Evolutionary conservation across 768 basidiomycete genomes (phyloP).

Genomic region (Boletus edulis): DNA sequence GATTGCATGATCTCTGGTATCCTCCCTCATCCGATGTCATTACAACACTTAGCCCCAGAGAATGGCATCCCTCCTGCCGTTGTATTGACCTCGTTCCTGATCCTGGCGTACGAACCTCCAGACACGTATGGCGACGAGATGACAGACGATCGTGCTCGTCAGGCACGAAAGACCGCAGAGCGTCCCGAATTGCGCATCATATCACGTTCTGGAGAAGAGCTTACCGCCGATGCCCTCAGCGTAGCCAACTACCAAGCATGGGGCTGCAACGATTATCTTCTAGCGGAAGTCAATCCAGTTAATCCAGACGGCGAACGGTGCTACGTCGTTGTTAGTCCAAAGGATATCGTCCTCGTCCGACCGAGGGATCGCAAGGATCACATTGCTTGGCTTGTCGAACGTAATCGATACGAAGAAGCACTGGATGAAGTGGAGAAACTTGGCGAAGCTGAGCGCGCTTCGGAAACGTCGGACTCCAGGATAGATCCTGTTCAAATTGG

Average conservation of each 20-base stretch:
- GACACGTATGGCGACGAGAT: constrained; percentile 68
- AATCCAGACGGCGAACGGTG: constrained; percentile 39
- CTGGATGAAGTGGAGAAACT: constrained; percentile 75
- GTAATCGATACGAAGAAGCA: constrained; percentile 85
- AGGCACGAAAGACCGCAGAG: constrained; percentile 80
- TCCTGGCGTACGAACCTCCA: constrained; percentile 84
- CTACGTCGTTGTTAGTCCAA: constrained; percentile 85
- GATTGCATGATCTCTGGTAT: constrained; percentile 96
- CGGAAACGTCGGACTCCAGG: constrained; percentile 36
- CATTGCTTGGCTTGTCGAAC: constrained; percentile 88
- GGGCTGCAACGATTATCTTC: constrained; percentile 89
- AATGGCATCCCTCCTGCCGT: constrained; percentile 21
- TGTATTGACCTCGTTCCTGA: constrained; percentile 68
- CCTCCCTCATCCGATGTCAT: constrained; percentile 63
- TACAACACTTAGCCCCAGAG: constrained; percentile 15
- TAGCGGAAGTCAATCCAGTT: constrained; percentile 49
- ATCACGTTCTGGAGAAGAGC: constrained; percentile 83
- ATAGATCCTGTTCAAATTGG: constrained; percentile 73
- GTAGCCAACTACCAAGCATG: constrained; percentile 78
- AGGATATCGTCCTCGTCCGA: constrained; percentile 83
- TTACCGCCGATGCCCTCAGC: constrained; percentile 78
- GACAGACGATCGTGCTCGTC: constrained; percentile 66
- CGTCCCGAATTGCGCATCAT: constrained; percentile 95
- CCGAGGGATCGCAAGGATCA: constrained; percentile 88
- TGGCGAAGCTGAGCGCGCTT: constrained; percentile 22